phyloP scores from a whole-genome alignment of 306 rosid genomes.

The Cicer pinnatifidum region DNA sequence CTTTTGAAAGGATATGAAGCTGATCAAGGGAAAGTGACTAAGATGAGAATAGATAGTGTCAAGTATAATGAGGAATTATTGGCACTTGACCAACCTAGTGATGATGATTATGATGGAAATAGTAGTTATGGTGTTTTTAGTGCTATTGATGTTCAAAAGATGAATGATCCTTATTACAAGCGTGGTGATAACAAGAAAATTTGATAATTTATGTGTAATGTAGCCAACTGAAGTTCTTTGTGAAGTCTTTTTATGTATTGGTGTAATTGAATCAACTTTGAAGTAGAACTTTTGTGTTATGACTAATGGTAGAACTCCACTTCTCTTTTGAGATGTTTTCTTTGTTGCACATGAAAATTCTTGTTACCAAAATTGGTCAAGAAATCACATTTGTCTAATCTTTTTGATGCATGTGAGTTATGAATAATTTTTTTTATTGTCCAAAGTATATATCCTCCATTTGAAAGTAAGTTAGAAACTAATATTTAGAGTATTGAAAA shows the following conservation, averaged over 20 bases:
- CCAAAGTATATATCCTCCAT: too few species aligned
- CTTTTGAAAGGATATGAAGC: slow-evolving; percentile 63
- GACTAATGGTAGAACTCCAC: slow-evolving; percentile 32
- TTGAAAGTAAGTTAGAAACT: too few species aligned
- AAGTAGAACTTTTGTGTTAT: slow-evolving; percentile 13
- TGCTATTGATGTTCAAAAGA: slow-evolving; percentile 69
- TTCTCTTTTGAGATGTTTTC: slow-evolving; percentile 28
- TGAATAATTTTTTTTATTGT: too few species aligned
- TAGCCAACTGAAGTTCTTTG: slow-evolving; percentile 15
- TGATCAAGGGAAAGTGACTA: slow-evolving; percentile 41
- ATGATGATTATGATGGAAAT: slow-evolving; percentile 49
- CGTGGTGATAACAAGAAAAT: slow-evolving; percentile 39
- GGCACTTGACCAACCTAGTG: slow-evolving; percentile 59
- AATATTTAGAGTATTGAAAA: too few species aligned
- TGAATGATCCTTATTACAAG: slow-evolving; percentile 56
- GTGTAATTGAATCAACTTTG: slow-evolving; percentile 29
- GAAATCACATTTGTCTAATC: neutral
- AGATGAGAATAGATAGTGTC: slow-evolving; percentile 58
- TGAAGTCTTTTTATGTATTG: slow-evolving; percentile 22
- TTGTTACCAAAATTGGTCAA: neutral
- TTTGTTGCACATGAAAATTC: neutral
- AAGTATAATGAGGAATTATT: slow-evolving; percentile 53
- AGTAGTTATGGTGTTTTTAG: slow-evolving; percentile 78
- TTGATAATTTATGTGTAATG: slow-evolving; percentile 23
- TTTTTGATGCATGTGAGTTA: neutral